Evolutionary conservation across 768 basidiomycete species (phyloP).

Genomic region (Termitomyces sp.): DNA sequence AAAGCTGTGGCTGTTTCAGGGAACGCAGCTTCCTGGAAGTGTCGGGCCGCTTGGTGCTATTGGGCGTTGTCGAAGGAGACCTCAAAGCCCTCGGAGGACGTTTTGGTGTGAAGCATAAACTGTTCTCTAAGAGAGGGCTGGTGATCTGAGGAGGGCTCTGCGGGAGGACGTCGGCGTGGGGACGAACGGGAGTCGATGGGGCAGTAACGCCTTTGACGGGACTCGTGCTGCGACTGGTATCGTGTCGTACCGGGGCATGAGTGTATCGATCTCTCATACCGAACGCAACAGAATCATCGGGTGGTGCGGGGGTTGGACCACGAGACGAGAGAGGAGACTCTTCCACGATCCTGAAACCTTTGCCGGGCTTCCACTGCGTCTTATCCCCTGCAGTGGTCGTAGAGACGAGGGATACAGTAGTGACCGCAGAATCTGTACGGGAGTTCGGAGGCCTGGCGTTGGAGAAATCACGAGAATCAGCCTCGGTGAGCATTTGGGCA

Average conservation of each 20-base stretch:
- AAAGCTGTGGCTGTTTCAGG: conserved; percentile 2
- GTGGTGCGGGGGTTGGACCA: conserved; percentile 9
- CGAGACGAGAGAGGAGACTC: conserved; percentile 27
- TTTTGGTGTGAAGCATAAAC: conserved; percentile 51
- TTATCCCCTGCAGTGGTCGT: conserved; percentile 18
- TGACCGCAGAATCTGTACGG: conserved; percentile 11
- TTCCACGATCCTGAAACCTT: conserved; percentile 42
- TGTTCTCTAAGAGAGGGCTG: conserved; percentile 53
- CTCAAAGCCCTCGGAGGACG: not conserved
- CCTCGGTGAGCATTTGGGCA: conserved; percentile 2
- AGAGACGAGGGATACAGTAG: conserved; percentile 17
- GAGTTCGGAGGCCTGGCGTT: conserved; percentile 4
- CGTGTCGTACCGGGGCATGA: conserved; percentile 29
- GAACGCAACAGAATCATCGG: conserved; percentile 15
- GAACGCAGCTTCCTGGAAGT: conserved; percentile 3
- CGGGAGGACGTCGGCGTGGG: conserved; percentile 33
- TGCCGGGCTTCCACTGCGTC: conserved; percentile 26
- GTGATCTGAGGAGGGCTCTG: conserved; percentile 55
- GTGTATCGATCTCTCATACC: conserved; percentile 37
- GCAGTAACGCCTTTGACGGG: not conserved
- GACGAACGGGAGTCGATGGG: conserved; percentile 2
- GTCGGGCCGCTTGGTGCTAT: conserved; percentile 2
- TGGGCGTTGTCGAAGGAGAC: not conserved
- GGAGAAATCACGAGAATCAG: not conserved
- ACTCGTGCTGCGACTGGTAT: conserved; percentile 24